A percentile compares a stretch with the other conserved stretches of the same genome.
Evolutionary conservation across 1,139 yeast species (phyloP).

Genomic region (Suhomyces maxii): DNA sequence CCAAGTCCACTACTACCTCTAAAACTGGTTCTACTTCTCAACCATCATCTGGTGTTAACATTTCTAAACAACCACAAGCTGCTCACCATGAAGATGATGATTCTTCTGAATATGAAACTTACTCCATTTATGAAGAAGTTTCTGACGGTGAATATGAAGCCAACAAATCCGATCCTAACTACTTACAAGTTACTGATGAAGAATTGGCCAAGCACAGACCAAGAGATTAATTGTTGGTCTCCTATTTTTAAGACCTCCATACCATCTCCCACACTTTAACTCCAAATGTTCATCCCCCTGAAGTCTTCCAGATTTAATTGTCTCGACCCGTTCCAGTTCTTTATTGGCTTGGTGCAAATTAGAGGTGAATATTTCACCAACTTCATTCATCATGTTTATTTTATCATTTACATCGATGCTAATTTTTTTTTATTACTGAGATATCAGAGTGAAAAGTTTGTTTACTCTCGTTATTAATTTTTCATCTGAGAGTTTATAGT

Average conservation of each 20-base stretch:
- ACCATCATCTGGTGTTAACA: slow-evolving; percentile 9
- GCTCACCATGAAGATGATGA: slow-evolving; percentile 9
- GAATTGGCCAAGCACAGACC: slow-evolving; percentile 24
- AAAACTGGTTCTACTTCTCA: not conserved
- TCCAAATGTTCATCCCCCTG: too few relatives aligned
- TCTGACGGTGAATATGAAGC: slow-evolving; percentile 48
- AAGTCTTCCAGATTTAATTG: too few relatives aligned
- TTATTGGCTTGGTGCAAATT: not conserved
- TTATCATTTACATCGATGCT: not conserved
- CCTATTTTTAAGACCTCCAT: too few relatives aligned
- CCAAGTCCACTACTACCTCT: not conserved
- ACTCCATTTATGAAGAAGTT: slow-evolving; percentile 53
- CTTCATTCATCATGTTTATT: not conserved
- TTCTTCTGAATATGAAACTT: slow-evolving; percentile 27
- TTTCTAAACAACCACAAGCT: slow-evolving; percentile 13
- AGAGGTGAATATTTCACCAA: not conserved
- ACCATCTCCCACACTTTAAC: too few relatives aligned
- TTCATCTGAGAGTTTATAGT: not conserved
- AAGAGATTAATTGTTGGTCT: not conserved
- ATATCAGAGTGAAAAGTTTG: not conserved
- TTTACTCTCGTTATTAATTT: slow-evolving; percentile 1
- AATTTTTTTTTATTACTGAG: not conserved
- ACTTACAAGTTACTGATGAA: slow-evolving; percentile 44
- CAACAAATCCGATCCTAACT: slow-evolving; percentile 49
- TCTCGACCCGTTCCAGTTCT: too few relatives aligned